Percentiles rank a stretch among this genome's conserved stretches.
Evolutionary conservation across 2,329 filamentous ascomycete species (phyloP).

Genomic region (Verticillium isaacii): DNA sequence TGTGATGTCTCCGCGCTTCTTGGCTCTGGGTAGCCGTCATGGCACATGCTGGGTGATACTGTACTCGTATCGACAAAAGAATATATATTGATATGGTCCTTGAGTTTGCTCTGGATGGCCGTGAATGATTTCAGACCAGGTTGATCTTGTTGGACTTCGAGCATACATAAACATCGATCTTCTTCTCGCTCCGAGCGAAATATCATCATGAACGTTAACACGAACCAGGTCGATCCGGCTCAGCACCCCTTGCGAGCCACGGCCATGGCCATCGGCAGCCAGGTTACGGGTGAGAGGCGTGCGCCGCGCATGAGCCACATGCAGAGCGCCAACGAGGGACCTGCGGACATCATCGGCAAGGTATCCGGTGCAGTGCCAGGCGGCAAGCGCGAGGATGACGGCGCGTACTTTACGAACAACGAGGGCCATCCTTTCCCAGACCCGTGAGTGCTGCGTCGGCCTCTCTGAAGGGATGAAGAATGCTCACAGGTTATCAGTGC

Average conservation of each 20-base stretch:
- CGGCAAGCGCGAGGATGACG: slow-evolving; percentile 43
- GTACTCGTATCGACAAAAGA: too few species aligned
- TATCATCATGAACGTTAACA: slow-evolving; percentile 8
- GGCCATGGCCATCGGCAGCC: slow-evolving; percentile 32
- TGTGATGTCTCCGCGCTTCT: too few species aligned
- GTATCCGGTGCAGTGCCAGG: slow-evolving; percentile 39
- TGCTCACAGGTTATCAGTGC: neutral
- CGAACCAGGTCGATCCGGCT: slow-evolving; percentile 17
- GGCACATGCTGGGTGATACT: too few species aligned
- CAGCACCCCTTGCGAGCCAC: slow-evolving; percentile 36
- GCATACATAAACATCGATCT: too few species aligned
- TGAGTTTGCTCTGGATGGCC: too few species aligned
- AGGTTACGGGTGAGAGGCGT: slow-evolving; percentile 29
- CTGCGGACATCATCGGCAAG: slow-evolving; percentile 45
- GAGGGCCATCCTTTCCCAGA: slow-evolving; percentile 48
- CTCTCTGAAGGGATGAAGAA: too few species aligned
- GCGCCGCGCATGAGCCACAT: slow-evolving; percentile 31
- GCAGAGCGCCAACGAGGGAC: slow-evolving; percentile 44
- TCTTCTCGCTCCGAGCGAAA: too few species aligned
- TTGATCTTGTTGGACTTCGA: too few species aligned
- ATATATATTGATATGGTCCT: too few species aligned
- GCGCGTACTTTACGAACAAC: slow-evolving; percentile 49
- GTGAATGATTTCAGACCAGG: too few species aligned
- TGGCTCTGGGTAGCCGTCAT: too few species aligned
- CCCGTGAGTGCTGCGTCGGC: slow-evolving; percentile 13